Evolutionary conservation across 768 basidiomycete species (phyloP).

Genomic region (Hortiboletus flavorubellus): DNA sequence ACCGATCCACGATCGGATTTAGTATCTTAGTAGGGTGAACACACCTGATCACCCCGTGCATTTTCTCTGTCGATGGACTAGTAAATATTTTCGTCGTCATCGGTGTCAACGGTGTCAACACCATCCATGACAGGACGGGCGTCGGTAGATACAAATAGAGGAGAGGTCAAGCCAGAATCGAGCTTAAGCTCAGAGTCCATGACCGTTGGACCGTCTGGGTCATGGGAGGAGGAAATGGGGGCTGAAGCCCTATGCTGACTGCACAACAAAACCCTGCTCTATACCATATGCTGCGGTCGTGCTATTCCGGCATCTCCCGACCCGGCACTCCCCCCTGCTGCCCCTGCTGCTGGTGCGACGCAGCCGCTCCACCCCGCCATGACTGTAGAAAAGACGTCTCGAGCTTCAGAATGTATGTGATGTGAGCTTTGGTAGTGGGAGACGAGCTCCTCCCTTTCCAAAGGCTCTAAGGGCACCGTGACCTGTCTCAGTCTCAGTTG

Average conservation of each 20-base stretch:
- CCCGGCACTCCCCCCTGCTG: no score
- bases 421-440: neutral
- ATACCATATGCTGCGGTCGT: no score
- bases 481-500: neutral
- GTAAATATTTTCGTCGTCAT: conserved; percentile 13
- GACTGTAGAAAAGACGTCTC: neutral
- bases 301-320: no score
- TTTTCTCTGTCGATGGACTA: conserved; percentile 11
- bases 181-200: neutral
- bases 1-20: neutral
- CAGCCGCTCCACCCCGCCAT: no score
- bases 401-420: neutral
- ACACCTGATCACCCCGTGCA: conserved; percentile 6
- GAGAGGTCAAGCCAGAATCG: conserved; percentile 3
- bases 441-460: neutral
- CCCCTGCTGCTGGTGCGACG: no score
- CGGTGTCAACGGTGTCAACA: neutral
- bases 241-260: no score
- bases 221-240: no score
- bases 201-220: conserved; percentile 1
- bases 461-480: conserved; percentile 7
- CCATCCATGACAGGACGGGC: neutral
- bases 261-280: no score
- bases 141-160: neutral
- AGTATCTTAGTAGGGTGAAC: neutral